Percentiles rank a stretch among this genome's conserved stretches.
Evolutionary conservation across 208 protist genomes (phyloP).

Genomic region (Naegleria lovaniensis): DNA sequence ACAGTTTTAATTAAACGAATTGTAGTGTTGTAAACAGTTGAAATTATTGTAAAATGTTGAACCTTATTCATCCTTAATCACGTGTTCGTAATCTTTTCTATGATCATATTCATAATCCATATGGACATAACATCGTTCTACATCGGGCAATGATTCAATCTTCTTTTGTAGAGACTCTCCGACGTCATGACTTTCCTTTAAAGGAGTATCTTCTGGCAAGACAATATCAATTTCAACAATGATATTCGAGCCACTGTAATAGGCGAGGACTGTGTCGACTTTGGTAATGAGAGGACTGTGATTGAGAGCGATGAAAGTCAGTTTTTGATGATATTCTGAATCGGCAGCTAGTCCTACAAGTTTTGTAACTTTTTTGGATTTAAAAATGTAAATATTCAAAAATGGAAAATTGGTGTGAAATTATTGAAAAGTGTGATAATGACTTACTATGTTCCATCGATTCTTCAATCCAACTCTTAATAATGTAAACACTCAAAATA

Average conservation of each 20-base stretch:
- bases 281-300: conserved; percentile 39
- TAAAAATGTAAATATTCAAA: too few relatives aligned
- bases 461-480: conserved; percentile 12
- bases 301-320: conserved; percentile 45
- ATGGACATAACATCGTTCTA: conserved; percentile 27
- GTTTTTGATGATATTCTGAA: conserved; percentile 37
- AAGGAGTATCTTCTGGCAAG: conserved; percentile 44
- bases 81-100: neutral
- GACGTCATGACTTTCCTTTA: conserved; percentile 54
- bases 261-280: conserved; percentile 53
- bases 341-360: conserved; percentile 42
- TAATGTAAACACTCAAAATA: conserved; percentile 40
- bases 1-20: too few relatives aligned
- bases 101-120: conserved; percentile 25
- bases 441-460: conserved; percentile 33
- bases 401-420: too few relatives aligned
- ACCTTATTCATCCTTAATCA: neutral
- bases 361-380: conserved; percentile 29
- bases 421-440: too few relatives aligned
- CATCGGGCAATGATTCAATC: conserved; percentile 24
- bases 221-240: conserved; percentile 58
- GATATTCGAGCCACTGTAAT: conserved; percentile 33
- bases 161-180: conserved; percentile 44
- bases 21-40: too few relatives aligned
- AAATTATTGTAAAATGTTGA: too few relatives aligned